Percentiles rank a stretch among this genome's conserved stretches.
phyloP scores from a whole-genome alignment of 2,329 filamentous ascomycete genomes.

The Colletotrichum salicis region DNA sequence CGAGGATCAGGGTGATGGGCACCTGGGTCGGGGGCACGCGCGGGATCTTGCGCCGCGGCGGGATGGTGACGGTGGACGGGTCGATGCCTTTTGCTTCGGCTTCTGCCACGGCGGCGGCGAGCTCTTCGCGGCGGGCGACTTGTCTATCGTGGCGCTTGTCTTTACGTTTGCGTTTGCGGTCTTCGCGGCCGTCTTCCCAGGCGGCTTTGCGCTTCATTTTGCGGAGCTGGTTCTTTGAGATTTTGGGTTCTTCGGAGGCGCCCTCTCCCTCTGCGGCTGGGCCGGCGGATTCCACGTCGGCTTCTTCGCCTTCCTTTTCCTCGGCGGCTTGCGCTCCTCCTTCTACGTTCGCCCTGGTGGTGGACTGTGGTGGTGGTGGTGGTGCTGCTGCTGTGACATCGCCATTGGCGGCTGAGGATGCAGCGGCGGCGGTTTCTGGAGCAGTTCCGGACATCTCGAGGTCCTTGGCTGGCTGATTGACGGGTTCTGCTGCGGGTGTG shows the following conservation, averaged over 20 bases:
- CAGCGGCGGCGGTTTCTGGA: neutral
- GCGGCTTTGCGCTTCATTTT: constrained; percentile 76
- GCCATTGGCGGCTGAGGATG: constrained; percentile 15
- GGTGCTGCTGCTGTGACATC: neutral
- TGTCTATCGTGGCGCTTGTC: constrained; percentile 63
- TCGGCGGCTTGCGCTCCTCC: constrained; percentile 12
- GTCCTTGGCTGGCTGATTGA: constrained; percentile 1
- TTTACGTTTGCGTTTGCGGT: constrained; percentile 64
- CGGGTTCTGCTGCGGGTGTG: neutral
- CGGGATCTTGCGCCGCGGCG: constrained; percentile 45
- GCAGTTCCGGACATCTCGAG: constrained; percentile 10
- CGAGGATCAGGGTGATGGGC: constrained; percentile 84
- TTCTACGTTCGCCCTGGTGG: neutral
- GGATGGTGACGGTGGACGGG: constrained; percentile 44
- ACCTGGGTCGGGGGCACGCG: constrained; percentile 60
- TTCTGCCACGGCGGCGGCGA: constrained; percentile 59
- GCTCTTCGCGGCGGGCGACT: constrained; percentile 60
- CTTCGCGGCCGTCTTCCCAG: constrained; percentile 79
- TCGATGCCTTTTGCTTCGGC: constrained; percentile 55
- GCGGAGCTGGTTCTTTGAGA: constrained; percentile 91
- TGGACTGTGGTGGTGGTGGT: neutral
- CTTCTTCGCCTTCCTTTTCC: constrained; percentile 1
- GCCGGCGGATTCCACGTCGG: neutral
- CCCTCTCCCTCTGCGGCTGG: neutral
- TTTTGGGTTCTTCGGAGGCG: constrained; percentile 28